Evolutionary conservation across 1,284 basidiomycete genomes (phyloP), one percentile per base, ranked within the genome.

Genomic region (Malassezia slooffiae): DNA sequence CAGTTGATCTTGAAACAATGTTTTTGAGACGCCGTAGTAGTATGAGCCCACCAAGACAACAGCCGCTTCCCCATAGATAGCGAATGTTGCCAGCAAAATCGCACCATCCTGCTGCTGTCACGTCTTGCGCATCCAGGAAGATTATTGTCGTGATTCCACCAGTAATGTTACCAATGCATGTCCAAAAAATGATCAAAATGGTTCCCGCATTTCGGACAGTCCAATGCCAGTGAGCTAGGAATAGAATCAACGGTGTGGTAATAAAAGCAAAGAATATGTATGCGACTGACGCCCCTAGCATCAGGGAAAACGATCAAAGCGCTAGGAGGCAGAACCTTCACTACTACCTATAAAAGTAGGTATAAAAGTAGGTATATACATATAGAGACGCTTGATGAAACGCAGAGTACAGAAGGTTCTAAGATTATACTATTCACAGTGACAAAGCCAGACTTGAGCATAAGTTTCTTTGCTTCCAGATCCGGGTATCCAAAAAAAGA

Each of bases 201-300:
- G 35, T 28, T n/a, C 35, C 35, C 11, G 35, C 35, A 37, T 37
- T 37, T 21, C 17, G 3, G n/a, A 13, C 35, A 11, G 23, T 24
- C 5, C 17, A 15, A 37, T 37, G 35, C 6, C n/a, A 13, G n/a
- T 11, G 35, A 3, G 20, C 7, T 15, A 22, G 20, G 10, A 37
- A 9, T 15, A 37, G 22, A 4, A 37, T 10, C n/a, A 20, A 10
- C 17, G 21, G 21, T 16, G 17, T 12, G 10, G 35, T 21, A 9
- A 37, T 24, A 13, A 37, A 37, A 5, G 35, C 35, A n/a, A 37
- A 24, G n/a, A 37, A 37, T 16, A 37, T 37, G n/a, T 15, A 37
- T 4, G 35, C 35, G 2, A 37, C 7, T 16, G 35, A 13, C 13
- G 35, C 23, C 11, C 12, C 9, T 3, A 37, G 20, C 35, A 37